Conservation (phyloP, 768 basidiomycete genomes). For the Termitomyces eurrhizus region DNA sequence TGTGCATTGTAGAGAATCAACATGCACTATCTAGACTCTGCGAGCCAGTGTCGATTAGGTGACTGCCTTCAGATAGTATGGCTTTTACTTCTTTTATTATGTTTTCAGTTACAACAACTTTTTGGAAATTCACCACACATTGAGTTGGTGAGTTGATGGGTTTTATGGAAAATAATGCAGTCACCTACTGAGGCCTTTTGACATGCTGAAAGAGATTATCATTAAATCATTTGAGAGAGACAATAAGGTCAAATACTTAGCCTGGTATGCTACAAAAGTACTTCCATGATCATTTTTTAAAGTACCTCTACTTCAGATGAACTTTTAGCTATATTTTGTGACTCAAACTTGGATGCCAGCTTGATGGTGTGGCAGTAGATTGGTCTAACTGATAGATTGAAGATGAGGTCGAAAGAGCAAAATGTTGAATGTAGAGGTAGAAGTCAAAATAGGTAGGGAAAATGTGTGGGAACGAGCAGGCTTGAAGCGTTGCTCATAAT, state of each 20-base stretch:
- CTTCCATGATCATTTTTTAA: no score
- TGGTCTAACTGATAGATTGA: no score
- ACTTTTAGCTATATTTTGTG: no score
- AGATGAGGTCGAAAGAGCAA: no score
- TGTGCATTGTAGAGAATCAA: neutral
- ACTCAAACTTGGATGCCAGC: no score
- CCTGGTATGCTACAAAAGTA: no score
- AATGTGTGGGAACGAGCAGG: no score
- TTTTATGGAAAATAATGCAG: neutral
- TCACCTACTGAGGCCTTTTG: slow-evolving; percentile 17
- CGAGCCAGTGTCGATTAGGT: slow-evolving; percentile 72
- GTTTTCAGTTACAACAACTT: slow-evolving; percentile 95
- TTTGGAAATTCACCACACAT: slow-evolving; percentile 18
- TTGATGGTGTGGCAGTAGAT: no score
- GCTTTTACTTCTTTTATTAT: slow-evolving; percentile 82
- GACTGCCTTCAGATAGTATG: slow-evolving; percentile 63
- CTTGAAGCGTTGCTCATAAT: no score
- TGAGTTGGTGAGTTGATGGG: neutral
- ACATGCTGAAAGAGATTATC: slow-evolving; percentile 9
- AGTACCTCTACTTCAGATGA: no score
- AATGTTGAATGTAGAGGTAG: no score
- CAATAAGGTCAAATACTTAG: neutral
- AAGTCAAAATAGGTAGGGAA: no score
- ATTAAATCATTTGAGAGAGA: neutral
- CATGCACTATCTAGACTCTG: slow-evolving; percentile 75